Conservation (phyloP, 2,329 filamentous ascomycete species). For the Nemania bipapillata region DNA sequence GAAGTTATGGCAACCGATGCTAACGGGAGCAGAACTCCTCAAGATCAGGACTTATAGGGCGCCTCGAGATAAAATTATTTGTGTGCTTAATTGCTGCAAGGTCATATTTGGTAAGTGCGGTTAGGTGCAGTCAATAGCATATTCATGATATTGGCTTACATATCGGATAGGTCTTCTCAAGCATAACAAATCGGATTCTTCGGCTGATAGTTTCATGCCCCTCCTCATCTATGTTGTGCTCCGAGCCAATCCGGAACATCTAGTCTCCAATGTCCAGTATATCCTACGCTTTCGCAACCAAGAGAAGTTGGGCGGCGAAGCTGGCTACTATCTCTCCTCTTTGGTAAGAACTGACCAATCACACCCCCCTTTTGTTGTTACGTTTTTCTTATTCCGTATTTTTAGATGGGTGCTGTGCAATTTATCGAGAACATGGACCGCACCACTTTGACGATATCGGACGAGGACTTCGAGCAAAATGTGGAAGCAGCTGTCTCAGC, state of each 20-base stretch:
- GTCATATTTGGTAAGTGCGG: slow-evolving; percentile 85
- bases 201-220: slow-evolving; percentile 94
- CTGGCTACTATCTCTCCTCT: slow-evolving; percentile 96
- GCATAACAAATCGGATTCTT: slow-evolving; percentile 91
- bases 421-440: slow-evolving; percentile 97
- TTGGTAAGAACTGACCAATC: slow-evolving; percentile 65
- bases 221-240: slow-evolving; percentile 95
- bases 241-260: slow-evolving; percentile 91
- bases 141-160: slow-evolving; percentile 33
- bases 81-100: slow-evolving; percentile 97
- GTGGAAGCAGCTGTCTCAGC: slow-evolving; percentile 96
- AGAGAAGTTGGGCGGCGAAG: slow-evolving; percentile 96
- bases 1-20: slow-evolving; percentile 43
- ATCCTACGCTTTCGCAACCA: slow-evolving; percentile 97
- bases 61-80: slow-evolving; percentile 98
- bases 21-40: slow-evolving; percentile 73
- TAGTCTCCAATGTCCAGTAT: slow-evolving; percentile 98
- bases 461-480: slow-evolving; percentile 94
- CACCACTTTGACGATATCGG: slow-evolving; percentile 89
- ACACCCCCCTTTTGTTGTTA: slow-evolving; percentile 7
- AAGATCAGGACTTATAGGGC: slow-evolving; percentile 98
- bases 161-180: slow-evolving; percentile 75
- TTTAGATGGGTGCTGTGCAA: slow-evolving; percentile 86
- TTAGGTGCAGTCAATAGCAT: background rate
- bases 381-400: slow-evolving; percentile 14